Percentiles rank a stretch among this genome's conserved stretches.
These are phyloP conservation scores for Calonectria hongkongensis DNA, from an alignment of 2,329 filamentous ascomycete genomes.

Conservation along the genomic window DNA sequence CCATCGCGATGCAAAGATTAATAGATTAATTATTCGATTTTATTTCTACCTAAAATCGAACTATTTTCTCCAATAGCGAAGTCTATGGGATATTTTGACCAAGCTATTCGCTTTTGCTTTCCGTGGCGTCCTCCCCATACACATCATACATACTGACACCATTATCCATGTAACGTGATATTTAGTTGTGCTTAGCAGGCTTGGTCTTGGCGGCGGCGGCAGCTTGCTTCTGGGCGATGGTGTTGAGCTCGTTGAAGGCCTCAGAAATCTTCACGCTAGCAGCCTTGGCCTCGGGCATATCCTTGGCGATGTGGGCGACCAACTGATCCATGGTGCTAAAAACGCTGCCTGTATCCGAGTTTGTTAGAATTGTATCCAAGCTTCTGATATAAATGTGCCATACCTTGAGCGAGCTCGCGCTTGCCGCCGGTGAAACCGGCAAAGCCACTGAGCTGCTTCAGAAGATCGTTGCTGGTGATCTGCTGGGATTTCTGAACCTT, in stretches of 20 bases:
- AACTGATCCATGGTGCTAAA: constrained; percentile 7
- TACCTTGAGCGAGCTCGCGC: constrained; percentile 18
- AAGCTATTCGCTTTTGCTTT: neutral
- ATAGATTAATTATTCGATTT: neutral
- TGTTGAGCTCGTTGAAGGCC: constrained; percentile 9
- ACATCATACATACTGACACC: neutral
- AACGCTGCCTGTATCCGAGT: neutral
- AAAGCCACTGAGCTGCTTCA: constrained; percentile 11
- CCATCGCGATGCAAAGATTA: neutral
- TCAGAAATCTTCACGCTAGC: constrained; percentile 1
- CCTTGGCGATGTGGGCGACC: neutral
- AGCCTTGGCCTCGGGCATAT: constrained; percentile 4
- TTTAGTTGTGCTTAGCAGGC: neutral
- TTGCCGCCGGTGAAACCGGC: neutral
- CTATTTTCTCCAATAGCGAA: neutral
- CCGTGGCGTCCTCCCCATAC: neutral
- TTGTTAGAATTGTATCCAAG: neutral
- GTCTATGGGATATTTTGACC: neutral
- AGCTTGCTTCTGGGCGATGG: neutral
- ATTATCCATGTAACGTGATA: neutral
- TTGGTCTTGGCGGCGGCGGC: neutral
- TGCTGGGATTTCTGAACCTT: neutral
- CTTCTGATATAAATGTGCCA: no score
- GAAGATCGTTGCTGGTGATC: neutral
- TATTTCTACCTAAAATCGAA: neutral